Conservation (phyloP, 257 asterid genomes). For the Agastache rugosa region DNA sequence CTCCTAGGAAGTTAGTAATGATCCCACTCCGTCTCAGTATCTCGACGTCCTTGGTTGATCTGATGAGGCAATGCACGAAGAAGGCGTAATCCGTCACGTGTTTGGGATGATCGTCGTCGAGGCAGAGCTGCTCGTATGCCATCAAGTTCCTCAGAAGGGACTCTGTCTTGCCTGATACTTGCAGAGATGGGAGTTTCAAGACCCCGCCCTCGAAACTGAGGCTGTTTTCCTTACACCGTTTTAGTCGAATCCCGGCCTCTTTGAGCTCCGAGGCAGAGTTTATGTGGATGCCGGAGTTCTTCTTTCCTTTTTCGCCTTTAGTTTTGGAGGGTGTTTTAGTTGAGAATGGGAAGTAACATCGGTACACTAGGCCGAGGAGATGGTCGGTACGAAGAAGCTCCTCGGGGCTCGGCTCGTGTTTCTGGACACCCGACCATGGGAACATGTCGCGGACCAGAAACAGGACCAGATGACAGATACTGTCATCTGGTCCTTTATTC, state of each 20-base stretch:
- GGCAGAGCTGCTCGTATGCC: constrained; percentile 37
- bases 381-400: neutral
- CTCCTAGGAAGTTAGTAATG: constrained; percentile 36
- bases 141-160: constrained; percentile 37
- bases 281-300: neutral
- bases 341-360: constrained; percentile 4
- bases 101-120: neutral
- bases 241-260: constrained; percentile 28
- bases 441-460: constrained; percentile 8
- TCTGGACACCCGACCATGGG: constrained; percentile 7
- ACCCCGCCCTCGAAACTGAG: neutral
- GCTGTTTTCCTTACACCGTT: neutral
- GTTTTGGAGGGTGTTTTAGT: neutral
- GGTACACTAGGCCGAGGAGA: constrained; percentile 34
- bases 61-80: constrained; percentile 44
- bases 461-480: neutral
- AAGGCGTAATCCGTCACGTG: constrained; percentile 37
- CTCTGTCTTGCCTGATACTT: constrained; percentile 35
- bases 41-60: constrained; percentile 39
- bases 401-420: neutral
- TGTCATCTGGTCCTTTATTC: constrained; percentile 1
- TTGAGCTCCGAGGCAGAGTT: constrained; percentile 27
- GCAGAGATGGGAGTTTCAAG: neutral
- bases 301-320: neutral
- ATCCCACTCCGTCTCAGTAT: constrained; percentile 24